Evolutionary conservation across 768 basidiomycete species (phyloP), one percentile per base, ranked within the genome.

Genomic region (Tylopilus plumbeoviolaceoides): DNA sequence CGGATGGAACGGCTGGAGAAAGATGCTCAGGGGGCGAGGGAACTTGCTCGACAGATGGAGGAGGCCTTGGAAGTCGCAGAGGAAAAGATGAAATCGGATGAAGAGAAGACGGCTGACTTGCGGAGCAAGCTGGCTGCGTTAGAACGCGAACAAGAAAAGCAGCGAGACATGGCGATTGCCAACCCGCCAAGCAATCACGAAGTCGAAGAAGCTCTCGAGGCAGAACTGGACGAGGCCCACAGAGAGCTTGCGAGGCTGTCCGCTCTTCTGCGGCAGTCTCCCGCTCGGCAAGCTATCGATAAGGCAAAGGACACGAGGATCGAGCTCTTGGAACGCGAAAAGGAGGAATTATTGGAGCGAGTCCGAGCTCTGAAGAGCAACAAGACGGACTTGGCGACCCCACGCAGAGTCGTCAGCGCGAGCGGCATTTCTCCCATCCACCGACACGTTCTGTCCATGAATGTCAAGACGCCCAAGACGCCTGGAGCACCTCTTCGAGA

Each of bases 401-500:
- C 89, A 0, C 77, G 73, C 61, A 84, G 79, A 63, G 55, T 76
- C 33, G 59, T 73, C 55, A 85, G 80, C 64, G 61, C 63, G 15
- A 85, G 78, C 55, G 79, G 78, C 3, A 83, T 89, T 53, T 89
- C 87, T n/a, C 87, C 88, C 5, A 82, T 89, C 59, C 85, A 87
- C 63, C 81, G 87, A 17, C 87, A 85, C 33, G 79, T 84, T 23
- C 66, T 90, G 44, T 78, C 80, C 38, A 78, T 88, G 80, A 83
- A 83, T 15, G 67, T 89, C 52, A 78, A 78, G 59, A 78, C 78
- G 38, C 89, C 91, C 20, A 83, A 77, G 67, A 91, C 91, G 0
- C 89, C 90, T 41, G 90, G 90, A 35, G 86, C 76, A 3, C 88
- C 91, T 6, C 68, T 92, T 43, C 75, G 75, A 75, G 90, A 92